Conservation (phyloP, 2,329 filamentous ascomycete species). For the Venturia asperata region DNA sequence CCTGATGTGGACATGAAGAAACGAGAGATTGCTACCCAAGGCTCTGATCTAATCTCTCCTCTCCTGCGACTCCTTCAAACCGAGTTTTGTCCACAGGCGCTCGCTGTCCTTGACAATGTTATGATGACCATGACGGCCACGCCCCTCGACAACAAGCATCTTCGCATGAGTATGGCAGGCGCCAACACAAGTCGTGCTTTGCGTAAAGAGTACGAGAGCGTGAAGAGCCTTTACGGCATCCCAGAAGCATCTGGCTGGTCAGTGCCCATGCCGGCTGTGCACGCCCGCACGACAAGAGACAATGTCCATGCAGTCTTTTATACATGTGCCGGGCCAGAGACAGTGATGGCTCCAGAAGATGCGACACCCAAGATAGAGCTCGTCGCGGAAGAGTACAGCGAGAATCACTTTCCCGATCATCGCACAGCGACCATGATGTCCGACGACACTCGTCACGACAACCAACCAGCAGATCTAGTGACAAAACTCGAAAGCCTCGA, state of each 20-base stretch:
- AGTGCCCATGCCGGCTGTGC: constrained; percentile 83
- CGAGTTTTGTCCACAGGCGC: constrained; percentile 84
- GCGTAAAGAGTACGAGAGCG: constrained; percentile 89
- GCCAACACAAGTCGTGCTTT: constrained; percentile 71
- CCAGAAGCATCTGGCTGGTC: constrained; percentile 95
- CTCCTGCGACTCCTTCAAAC: constrained; percentile 83
- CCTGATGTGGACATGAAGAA: constrained; percentile 90
- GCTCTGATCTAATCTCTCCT: constrained; percentile 90
- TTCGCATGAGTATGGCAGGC: constrained; percentile 97
- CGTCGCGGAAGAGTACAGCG: constrained; percentile 77
- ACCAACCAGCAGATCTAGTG: constrained; percentile 55
- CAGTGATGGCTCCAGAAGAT: constrained; percentile 47
- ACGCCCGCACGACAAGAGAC: constrained; percentile 75
- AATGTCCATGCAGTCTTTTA: constrained; percentile 97
- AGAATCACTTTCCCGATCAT: constrained; percentile 66
- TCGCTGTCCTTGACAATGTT: constrained; percentile 88
- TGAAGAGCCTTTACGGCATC: constrained; percentile 91
- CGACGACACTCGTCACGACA: constrained; percentile 56
- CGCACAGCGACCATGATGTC: constrained; percentile 90
- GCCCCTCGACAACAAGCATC: constrained; percentile 86
- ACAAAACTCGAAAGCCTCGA: constrained; percentile 49
- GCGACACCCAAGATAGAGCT: constrained; percentile 87
- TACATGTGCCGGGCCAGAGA: constrained; percentile 60
- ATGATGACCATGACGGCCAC: constrained; percentile 75
- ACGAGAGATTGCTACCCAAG: constrained; percentile 80